Base-by-base conservation (phyloP, 352 stramenopile genomes). In the Globisporangium camurandrum region DNA sequence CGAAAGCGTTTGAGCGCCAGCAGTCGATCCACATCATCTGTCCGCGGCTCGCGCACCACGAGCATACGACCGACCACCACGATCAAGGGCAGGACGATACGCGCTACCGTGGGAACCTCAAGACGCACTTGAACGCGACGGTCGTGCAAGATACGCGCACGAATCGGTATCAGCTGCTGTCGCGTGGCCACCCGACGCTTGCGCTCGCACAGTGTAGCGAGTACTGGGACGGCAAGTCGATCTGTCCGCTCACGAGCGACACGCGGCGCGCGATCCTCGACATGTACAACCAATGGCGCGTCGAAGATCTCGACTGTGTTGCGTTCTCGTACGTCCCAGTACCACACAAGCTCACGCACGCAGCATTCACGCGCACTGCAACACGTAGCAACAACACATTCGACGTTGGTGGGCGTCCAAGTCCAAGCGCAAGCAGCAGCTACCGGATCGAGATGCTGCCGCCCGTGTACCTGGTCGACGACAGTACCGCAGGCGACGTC, bases 211-310 rank as follows among this genome's bases (percentile, higher is more conserved):
- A 91, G 34, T 92, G 80, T 54, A 86, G 63, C 43, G 83, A 94
- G 50, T 92, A 89, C 53, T 94, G 83, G 83, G 83, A 94, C 49
- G 83, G 83, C 26, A 90, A 92, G 42, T 91, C 78, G 1, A 94
- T 94, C 34, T 94, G 83, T 37, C 83, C 83, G 7, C 55, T 94
- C 14, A 89, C 74, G 51, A 79, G 47, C 30, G 83, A 94, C 19
- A 92, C 88, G 56, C 68, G 86, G 37, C 78, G 75, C 6, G 56
- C 66, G 17, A 94, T 94, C 42, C 61, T 91, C 17, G 83, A 94
- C 19, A 92, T 94, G 81, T 94, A 92, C 60, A 86, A 91, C 49
- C 83, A 94, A 44, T 94, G 83, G 83, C 76, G 79, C 11, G 80
- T 90, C 14, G 83, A 94, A 62, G 83, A 94, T 48, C 49, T 94